Conservation (phyloP, 2,329 filamentous ascomycete genomes). For the Ciborinia camelliae region DNA sequence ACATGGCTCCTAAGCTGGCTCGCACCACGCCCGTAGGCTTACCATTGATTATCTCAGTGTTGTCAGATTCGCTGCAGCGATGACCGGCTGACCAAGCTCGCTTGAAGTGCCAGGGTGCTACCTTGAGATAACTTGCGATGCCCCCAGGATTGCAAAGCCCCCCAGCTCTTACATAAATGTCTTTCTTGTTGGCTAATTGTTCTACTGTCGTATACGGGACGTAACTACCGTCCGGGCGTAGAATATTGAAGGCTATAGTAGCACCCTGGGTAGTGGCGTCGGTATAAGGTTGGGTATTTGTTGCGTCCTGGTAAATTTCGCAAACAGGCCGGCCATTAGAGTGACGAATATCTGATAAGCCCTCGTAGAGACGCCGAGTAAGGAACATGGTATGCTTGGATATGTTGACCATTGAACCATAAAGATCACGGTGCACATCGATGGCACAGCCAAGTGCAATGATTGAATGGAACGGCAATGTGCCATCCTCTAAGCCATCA, state of each 20-base stretch:
- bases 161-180: slow-evolving; percentile 81
- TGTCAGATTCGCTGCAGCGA: slow-evolving; percentile 78
- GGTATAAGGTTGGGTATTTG: slow-evolving; percentile 34
- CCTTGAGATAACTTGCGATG: slow-evolving; percentile 64
- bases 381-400: slow-evolving; percentile 69
- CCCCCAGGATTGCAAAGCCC: slow-evolving; percentile 90
- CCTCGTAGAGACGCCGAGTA: slow-evolving; percentile 53
- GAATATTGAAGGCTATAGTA: slow-evolving; percentile 79
- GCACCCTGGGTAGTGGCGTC: slow-evolving; percentile 54
- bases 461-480: slow-evolving; percentile 84
- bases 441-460: slow-evolving; percentile 75
- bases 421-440: slow-evolving; percentile 63
- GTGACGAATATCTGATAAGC: slow-evolving; percentile 61
- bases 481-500: slow-evolving; percentile 83
- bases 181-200: slow-evolving; percentile 74
- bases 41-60: slow-evolving; percentile 63
- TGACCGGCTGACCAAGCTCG: slow-evolving; percentile 80
- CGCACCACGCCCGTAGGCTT: slow-evolving; percentile 86
- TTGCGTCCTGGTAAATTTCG: slow-evolving; percentile 34
- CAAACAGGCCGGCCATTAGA: slow-evolving; percentile 49
- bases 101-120: slow-evolving; percentile 77
- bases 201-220: slow-evolving; percentile 78
- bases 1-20: slow-evolving; percentile 86
- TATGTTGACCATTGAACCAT: slow-evolving; percentile 64
- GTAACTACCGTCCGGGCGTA: slow-evolving; percentile 66